Evolutionary conservation across 164 flowering plant genomes (phyloP).

Genomic region (Dillenia turbinata): DNA sequence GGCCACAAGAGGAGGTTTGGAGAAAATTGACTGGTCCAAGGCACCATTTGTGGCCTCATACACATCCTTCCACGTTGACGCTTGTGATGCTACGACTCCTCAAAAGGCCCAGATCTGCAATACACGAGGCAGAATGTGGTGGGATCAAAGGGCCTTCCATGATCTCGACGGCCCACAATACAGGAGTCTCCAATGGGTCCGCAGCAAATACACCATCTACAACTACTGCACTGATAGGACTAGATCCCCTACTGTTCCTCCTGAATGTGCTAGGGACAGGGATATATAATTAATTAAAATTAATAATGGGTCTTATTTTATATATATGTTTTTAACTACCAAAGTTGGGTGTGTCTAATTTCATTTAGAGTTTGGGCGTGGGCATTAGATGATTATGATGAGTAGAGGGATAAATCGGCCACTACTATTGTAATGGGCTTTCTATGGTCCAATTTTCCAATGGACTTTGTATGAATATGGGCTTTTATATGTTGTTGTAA

Average conservation of each 20-base stretch:
- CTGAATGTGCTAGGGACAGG: conserved; percentile 21
- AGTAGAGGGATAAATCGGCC: too few species aligned
- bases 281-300: not conserved
- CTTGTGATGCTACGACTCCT: conserved; percentile 31
- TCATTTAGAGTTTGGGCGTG: too few species aligned
- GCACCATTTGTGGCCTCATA: conserved; percentile 39
- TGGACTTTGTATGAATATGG: too few species aligned
- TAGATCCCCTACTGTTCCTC: conserved; percentile 19
- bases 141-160: conserved; percentile 27
- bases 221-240: conserved; percentile 23
- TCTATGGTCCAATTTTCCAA: too few species aligned
- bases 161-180: conserved; percentile 24
- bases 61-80: conserved; percentile 34
- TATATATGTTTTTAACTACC: too few species aligned
- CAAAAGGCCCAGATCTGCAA: conserved; percentile 14
- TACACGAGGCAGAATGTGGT: conserved; percentile 26
- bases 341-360: too few species aligned
- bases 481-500: too few species aligned
- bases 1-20: conserved; percentile 45
- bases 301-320: too few species aligned
- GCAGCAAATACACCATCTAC: conserved; percentile 23
- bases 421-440: too few species aligned
- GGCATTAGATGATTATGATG: too few species aligned
- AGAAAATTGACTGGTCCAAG: conserved; percentile 45
- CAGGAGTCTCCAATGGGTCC: conserved; percentile 17